phyloP scores from a whole-genome alignment of 2,329 filamentous ascomycete species.

The Paracoccidioides lutzii region DNA sequence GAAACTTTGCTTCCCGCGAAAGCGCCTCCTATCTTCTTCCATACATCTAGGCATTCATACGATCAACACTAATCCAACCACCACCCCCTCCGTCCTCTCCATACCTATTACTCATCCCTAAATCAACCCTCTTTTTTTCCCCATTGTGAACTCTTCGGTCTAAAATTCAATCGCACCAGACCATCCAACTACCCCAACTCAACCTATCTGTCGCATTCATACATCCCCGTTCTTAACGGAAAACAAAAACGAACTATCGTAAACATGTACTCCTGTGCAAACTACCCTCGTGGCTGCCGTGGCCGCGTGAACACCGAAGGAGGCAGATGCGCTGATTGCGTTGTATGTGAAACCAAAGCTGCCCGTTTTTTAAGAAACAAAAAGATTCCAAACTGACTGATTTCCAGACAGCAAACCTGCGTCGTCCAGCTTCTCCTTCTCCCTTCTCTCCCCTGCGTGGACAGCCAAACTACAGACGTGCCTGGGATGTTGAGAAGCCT shows the following conservation, averaged over 20 bases:
- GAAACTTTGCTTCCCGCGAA: neutral
- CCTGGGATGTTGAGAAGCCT: constrained; percentile 5
- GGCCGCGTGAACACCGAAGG: constrained; percentile 33
- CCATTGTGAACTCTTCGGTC: neutral
- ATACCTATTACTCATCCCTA: neutral
- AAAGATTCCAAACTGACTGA: constrained; percentile 9
- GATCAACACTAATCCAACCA: neutral
- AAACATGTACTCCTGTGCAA: constrained; percentile 36
- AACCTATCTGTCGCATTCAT: neutral
- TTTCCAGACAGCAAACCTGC: constrained; percentile 24
- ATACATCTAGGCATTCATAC: neutral
- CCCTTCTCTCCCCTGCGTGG: constrained; percentile 22
- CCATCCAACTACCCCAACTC: too few species aligned
- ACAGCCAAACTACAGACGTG: constrained; percentile 9
- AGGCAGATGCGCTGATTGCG: constrained; percentile 33
- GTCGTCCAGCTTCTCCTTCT: constrained; percentile 26
- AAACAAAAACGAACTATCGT: neutral
- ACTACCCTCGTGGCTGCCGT: constrained; percentile 36
- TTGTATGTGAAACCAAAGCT: constrained; percentile 23
- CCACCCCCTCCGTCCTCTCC: neutral
- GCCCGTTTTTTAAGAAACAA: neutral
- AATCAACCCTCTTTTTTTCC: neutral
- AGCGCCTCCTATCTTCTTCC: neutral
- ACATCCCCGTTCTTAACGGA: neutral
- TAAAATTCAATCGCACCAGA: neutral